phyloP scores from a whole-genome alignment of 2,329 filamentous ascomycete species.

The Trichophyton benhamiae region DNA sequence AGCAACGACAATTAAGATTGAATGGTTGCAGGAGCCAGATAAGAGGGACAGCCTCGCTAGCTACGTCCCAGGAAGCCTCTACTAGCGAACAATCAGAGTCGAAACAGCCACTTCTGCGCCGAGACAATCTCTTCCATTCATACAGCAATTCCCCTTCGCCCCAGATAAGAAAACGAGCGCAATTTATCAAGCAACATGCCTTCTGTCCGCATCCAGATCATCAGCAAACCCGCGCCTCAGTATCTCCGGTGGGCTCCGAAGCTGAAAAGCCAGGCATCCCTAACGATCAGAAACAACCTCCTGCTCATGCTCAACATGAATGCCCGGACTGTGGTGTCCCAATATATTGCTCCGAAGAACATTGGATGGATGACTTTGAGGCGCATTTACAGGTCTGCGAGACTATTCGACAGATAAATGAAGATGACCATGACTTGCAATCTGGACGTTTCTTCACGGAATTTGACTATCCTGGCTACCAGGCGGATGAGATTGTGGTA shows the following conservation, averaged over 20 bases:
- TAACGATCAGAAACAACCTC: constrained; percentile 38
- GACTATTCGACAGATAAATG: constrained; percentile 80
- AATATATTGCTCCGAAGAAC: constrained; percentile 83
- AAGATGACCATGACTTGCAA: constrained; percentile 89
- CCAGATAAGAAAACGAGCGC: constrained; percentile 74
- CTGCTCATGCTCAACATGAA: constrained; percentile 80
- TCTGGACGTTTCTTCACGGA: constrained; percentile 88
- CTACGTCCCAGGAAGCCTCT: constrained; percentile 6
- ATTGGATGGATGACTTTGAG: constrained; percentile 95
- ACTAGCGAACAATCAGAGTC: constrained; percentile 6
- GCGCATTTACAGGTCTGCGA: constrained; percentile 87
- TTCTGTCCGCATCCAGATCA: constrained; percentile 88
- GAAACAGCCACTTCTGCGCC: constrained; percentile 39
- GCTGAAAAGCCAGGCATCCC: constrained; percentile 38
- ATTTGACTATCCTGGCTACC: constrained; percentile 77
- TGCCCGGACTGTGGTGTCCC: constrained; percentile 94
- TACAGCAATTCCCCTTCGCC: constrained; percentile 81
- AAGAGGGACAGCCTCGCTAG: constrained; percentile 12
- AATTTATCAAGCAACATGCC: constrained; percentile 84
- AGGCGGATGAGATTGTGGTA: constrained; percentile 82
- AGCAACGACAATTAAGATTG: background rate
- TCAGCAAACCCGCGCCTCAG: constrained; percentile 57
- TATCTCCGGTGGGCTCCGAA: constrained; percentile 52
- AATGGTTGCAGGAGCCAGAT: constrained; percentile 9
- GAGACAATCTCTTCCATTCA: constrained; percentile 83